Evolutionary conservation across 2,329 filamentous ascomycete species (phyloP), one percentile per base, ranked within the genome.

Genomic region (Talaromyces verruculosus): DNA sequence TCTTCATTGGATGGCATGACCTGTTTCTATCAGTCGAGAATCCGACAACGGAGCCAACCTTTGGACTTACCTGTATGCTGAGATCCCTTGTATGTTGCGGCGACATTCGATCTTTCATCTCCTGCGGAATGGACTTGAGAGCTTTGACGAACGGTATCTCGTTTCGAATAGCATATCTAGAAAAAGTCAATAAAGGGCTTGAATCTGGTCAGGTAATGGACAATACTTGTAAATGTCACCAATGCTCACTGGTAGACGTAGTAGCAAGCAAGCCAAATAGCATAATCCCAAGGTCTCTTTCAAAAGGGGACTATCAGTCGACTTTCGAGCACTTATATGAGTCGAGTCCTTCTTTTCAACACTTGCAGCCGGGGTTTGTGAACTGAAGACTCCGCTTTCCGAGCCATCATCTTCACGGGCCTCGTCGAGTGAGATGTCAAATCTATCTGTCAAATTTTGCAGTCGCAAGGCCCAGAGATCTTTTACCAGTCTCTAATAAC

Each of bases 381-480:
- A 89, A 72, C 84, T 89, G 73, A 87, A 89, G 35, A 85, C 71
- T 60, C 57, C 57, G 7, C 25, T 25, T 68, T 84, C 61, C 13
- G 61, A 51, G 60, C 41, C 82, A 25, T 83, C 78, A 35, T 77
- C 70, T 45, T 73, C 72, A 17, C 76, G 74, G 4, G 61, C 33
- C 2, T 72, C 73, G 13, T 77, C 75, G 35, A 70, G 70, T 41
- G 69, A 65, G n/a, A 75, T 82, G 71, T 74, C 78, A 63, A 80
- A 78, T 66, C 75, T 82, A 67, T 77, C 76, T 58, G 80, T 80
- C 39, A 91, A 80, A 57, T 82, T 84, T 59, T 86, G 83, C 43
- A 93, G 81, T 61, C 92, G 87, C 61, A 97, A 80, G 62, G 89
- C 84, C 94, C 95, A 99, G 15, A 99, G 84, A 74, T 97, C 93